These are phyloP conservation scores for Eucalyptus polybractea DNA, from an alignment of 345 rosid species.

Conservation along the genomic window DNA sequence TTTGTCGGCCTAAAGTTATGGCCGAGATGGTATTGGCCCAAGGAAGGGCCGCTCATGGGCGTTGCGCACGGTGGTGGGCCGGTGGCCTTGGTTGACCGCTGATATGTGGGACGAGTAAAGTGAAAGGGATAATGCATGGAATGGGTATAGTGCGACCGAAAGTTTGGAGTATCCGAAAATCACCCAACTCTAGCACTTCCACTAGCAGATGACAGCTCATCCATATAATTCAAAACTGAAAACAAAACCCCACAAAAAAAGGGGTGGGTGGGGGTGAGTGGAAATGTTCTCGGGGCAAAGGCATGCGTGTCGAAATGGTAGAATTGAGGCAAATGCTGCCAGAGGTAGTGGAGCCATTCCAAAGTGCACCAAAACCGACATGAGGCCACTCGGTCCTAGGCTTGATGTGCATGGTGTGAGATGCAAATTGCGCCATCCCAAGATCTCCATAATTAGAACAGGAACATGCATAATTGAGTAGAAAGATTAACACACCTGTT, in stretches of 20 bases:
- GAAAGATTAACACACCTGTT: too few relatives aligned
- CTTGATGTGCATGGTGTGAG: too few relatives aligned
- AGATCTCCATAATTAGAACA: too few relatives aligned
- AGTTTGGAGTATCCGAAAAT: background rate
- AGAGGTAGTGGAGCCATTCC: too few relatives aligned
- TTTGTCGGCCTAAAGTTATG: background rate
- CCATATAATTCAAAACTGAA: background rate
- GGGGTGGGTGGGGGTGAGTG: too few relatives aligned
- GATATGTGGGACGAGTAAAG: background rate
- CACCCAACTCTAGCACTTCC: background rate
- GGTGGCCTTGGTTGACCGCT: background rate
- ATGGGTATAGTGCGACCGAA: background rate
- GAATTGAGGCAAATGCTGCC: too few relatives aligned
- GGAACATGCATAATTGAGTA: too few relatives aligned
- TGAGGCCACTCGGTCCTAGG: too few relatives aligned
- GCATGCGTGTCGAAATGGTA: too few relatives aligned
- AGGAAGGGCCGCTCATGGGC: background rate
- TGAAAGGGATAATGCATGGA: background rate
- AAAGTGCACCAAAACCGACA: too few relatives aligned
- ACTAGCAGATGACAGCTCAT: background rate
- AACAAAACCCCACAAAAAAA: background rate
- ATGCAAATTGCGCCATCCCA: too few relatives aligned
- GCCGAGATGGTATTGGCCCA: background rate
- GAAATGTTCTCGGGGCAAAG: too few relatives aligned
- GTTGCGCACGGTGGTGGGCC: background rate